Evolutionary conservation across 176 grass and related monocot species (phyloP).

Genomic region (Carex littledalei): DNA sequence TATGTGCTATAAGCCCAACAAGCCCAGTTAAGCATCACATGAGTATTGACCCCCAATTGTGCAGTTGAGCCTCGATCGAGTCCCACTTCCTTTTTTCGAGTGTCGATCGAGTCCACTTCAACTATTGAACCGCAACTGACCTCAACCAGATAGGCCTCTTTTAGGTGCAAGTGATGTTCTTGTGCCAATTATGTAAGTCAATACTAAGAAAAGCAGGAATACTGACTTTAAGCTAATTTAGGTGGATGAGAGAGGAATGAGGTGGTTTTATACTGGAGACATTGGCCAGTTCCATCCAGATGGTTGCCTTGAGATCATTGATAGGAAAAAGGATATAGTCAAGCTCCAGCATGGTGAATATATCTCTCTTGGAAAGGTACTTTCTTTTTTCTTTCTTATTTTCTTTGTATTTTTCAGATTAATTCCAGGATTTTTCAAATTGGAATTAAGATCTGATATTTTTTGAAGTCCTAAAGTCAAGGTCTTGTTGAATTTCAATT

Average conservation of each 20-base stretch:
- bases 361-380: slow-evolving; percentile 83
- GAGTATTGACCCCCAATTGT: not conserved
- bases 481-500: not conserved
- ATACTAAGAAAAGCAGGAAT: not conserved
- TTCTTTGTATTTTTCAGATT: not conserved
- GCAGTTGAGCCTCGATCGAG: not conserved
- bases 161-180: not conserved
- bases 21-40: not conserved
- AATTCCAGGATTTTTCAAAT: not conserved
- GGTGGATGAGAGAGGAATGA: slow-evolving; percentile 63
- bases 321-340: slow-evolving; percentile 92
- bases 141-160: not conserved
- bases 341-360: slow-evolving; percentile 97
- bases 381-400: not conserved
- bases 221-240: slow-evolving; percentile 5
- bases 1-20: not conserved
- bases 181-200: not conserved
- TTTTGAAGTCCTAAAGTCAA: not conserved
- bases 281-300: slow-evolving; percentile 88
- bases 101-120: not conserved
- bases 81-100: not conserved
- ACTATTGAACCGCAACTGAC: not conserved
- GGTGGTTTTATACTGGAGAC: slow-evolving; percentile 89
- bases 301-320: slow-evolving; percentile 77
- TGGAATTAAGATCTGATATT: not conserved